A percentile compares a stretch with the other conserved stretches of the same genome.
Conservation (phyloP, 169 alveolate species). For the Toxoplasma gondii region DNA sequence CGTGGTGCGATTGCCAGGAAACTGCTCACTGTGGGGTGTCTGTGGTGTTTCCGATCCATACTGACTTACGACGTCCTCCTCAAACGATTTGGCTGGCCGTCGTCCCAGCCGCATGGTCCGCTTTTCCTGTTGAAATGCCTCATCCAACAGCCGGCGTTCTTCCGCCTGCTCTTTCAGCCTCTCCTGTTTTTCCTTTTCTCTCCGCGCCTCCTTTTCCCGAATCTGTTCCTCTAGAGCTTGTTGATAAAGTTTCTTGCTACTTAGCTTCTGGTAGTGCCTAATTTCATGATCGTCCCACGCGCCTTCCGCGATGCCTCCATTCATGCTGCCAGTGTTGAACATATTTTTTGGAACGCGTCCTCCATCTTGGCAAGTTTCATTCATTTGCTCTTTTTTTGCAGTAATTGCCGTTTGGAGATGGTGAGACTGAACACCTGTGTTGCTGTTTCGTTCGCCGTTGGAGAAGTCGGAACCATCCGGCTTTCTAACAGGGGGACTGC, state of each 20-base stretch:
- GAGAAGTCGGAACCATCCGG: not conserved
- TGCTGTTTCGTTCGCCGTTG: not conserved
- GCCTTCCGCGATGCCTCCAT: too few relatives aligned
- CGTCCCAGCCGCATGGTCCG: not conserved
- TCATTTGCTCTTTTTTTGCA: too few relatives aligned
- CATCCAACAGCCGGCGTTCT: not conserved
- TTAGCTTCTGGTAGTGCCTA: not conserved
- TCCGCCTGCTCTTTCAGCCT: slow-evolving; percentile 26
- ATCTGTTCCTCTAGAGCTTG: slow-evolving; percentile 13
- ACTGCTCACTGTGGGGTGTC: too few relatives aligned
- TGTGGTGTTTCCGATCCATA: too few relatives aligned
- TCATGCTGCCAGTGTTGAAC: too few relatives aligned
- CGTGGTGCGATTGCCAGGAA: too few relatives aligned
- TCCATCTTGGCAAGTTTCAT: too few relatives aligned
- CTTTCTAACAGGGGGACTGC: not conserved
- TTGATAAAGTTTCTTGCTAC: not conserved
- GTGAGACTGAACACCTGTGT: not conserved
- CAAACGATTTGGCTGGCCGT: not conserved
- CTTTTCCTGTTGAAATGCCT: slow-evolving; percentile 24
- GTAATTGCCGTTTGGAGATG: not conserved
- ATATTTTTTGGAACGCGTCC: too few relatives aligned
- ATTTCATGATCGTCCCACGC: not conserved
- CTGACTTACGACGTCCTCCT: not conserved
- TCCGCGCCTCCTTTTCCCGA: not conserved
- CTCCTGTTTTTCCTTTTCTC: slow-evolving; percentile 4